Conservation (phyloP, 2,329 filamentous ascomycete species). For the Penicillium fuscoglaucum region DNA sequence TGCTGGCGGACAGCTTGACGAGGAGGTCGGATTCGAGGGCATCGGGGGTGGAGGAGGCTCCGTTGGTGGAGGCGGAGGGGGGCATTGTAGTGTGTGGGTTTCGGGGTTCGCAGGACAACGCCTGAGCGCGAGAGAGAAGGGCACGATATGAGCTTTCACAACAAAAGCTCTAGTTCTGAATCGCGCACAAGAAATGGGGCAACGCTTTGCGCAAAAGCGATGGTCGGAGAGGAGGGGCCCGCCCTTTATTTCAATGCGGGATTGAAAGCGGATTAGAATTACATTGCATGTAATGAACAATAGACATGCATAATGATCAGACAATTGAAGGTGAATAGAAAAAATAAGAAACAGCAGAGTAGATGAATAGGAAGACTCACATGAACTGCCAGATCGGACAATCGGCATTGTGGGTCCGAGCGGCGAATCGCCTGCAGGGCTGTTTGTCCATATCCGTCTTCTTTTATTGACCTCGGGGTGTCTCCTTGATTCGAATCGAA, state of each 20-base stretch:
- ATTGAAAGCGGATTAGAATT: constrained; percentile 10
- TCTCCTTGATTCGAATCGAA: not conserved
- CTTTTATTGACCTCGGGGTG: not conserved
- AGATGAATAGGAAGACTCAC: constrained; percentile 2
- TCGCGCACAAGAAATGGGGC: constrained; percentile 1
- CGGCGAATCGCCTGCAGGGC: constrained; percentile 5
- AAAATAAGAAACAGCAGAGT: not conserved
- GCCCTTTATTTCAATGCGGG: constrained; percentile 11
- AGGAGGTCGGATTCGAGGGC: constrained; percentile 42
- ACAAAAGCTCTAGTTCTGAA: not conserved
- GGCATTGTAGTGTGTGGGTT: constrained; percentile 17
- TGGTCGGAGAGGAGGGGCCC: constrained; percentile 9
- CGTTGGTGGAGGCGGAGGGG: constrained; percentile 23
- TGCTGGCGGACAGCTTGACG: constrained; percentile 49
- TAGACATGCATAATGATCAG: not conserved
- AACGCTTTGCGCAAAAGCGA: constrained; percentile 6
- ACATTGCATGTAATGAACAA: constrained; percentile 12
- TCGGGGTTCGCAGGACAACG: not conserved
- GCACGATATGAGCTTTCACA: not conserved
- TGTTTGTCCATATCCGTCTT: not conserved
- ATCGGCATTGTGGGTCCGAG: constrained; percentile 13
- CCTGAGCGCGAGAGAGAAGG: not conserved
- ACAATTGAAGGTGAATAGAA: constrained; percentile 4
- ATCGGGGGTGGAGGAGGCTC: constrained; percentile 38
- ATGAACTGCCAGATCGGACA: constrained; percentile 7